phyloP scores from a whole-genome alignment of 306 rosid genomes.

The Glycine soja region DNA sequence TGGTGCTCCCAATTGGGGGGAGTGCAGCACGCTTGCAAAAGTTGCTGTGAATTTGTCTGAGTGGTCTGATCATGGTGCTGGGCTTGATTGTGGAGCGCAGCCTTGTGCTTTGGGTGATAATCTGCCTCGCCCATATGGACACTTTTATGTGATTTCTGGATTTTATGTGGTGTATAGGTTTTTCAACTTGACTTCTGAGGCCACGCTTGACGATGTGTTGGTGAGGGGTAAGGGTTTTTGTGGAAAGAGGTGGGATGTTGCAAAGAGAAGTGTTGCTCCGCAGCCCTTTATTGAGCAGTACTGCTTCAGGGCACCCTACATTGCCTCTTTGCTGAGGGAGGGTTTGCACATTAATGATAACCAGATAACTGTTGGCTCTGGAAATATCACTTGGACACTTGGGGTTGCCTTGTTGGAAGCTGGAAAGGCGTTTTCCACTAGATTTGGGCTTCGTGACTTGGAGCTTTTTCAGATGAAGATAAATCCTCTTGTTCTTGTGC shows the following conservation, averaged over 20 bases:
- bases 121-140: slow-evolving; percentile 79
- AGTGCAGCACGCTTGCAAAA: slow-evolving; percentile 78
- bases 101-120: slow-evolving; percentile 82
- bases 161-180: slow-evolving; percentile 90
- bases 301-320: slow-evolving; percentile 95
- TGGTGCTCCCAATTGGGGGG: slow-evolving; percentile 90
- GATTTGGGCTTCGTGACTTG: slow-evolving; percentile 64
- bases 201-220: slow-evolving; percentile 81
- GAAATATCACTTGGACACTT: slow-evolving; percentile 95
- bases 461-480: slow-evolving; percentile 71
- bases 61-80: slow-evolving; percentile 71
- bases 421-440: slow-evolving; percentile 67
- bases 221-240: slow-evolving; percentile 82
- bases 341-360: slow-evolving; percentile 86
- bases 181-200: slow-evolving; percentile 84
- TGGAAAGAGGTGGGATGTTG: slow-evolving; percentile 82
- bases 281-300: slow-evolving; percentile 98
- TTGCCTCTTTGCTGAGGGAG: slow-evolving; percentile 79
- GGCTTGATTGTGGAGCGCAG: slow-evolving; percentile 74
- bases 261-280: slow-evolving; percentile 81
- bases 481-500: slow-evolving; percentile 63
- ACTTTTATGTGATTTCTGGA: slow-evolving; percentile 86
- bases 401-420: slow-evolving; percentile 97
- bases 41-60: slow-evolving; percentile 82
- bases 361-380: slow-evolving; percentile 85